These are phyloP conservation scores for Eucalyptus cloeziana DNA, from an alignment of 345 rosid genomes.

Conservation along the genomic window DNA sequence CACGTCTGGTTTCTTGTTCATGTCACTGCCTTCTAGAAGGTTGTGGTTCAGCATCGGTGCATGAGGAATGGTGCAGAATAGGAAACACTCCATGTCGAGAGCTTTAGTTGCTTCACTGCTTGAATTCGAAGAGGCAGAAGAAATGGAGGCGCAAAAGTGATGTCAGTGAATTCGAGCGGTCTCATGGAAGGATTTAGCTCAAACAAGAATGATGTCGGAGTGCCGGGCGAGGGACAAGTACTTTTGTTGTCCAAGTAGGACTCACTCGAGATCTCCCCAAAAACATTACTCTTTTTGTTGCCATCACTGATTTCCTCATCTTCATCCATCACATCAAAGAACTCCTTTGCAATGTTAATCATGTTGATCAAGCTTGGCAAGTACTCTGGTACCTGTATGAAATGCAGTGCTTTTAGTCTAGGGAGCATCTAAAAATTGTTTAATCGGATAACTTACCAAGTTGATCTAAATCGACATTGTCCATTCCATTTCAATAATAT, in stretches of 20 bases:
- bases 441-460: neutral
- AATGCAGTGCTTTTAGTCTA: neutral
- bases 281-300: neutral
- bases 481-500: too few relatives aligned
- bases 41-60: neutral
- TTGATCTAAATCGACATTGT: neutral
- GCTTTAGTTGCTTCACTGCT: neutral
- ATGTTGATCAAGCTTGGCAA: conserved; percentile 19
- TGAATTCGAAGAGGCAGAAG: conserved; percentile 8
- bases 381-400: conserved; percentile 12
- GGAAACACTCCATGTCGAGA: neutral
- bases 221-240: conserved; percentile 15
- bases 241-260: neutral
- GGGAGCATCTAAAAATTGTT: neutral
- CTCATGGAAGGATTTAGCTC: neutral
- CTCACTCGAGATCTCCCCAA: neutral
- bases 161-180: neutral
- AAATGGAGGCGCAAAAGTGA: conserved; percentile 4
- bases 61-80: neutral
- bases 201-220: conserved; percentile 12
- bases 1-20: neutral
- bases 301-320: neutral
- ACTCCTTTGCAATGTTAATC: conserved; percentile 8
- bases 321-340: conserved; percentile 14
- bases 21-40: neutral